These are phyloP conservation scores for Simplicillium sp. DNA, from an alignment of 2,329 filamentous ascomycete species.

Conservation along the genomic window DNA sequence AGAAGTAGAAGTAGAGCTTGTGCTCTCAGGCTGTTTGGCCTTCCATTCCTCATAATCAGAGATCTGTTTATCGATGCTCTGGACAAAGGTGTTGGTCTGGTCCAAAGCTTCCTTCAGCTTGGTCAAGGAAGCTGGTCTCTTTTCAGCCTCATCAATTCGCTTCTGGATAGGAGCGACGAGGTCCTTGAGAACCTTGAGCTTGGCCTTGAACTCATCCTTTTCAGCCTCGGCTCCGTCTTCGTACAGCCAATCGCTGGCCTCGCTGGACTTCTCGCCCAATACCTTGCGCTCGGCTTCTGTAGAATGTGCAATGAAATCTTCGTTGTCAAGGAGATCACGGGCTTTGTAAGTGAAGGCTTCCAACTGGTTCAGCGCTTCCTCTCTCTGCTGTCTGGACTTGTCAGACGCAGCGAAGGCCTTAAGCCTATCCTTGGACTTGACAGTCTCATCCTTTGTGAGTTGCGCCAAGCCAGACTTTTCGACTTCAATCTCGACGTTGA, in stretches of 20 bases:
- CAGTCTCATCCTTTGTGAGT: slow-evolving; percentile 38
- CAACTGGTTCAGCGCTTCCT: slow-evolving; percentile 86
- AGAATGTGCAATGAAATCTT: slow-evolving; percentile 62
- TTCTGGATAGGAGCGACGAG: slow-evolving; percentile 70
- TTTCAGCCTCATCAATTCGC: slow-evolving; percentile 61
- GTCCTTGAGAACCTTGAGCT: slow-evolving; percentile 66
- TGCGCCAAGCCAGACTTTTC: slow-evolving; percentile 40
- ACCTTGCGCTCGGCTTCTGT: slow-evolving; percentile 56
- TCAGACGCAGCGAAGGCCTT: slow-evolving; percentile 82
- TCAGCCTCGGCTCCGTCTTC: slow-evolving; percentile 70
- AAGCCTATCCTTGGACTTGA: slow-evolving; percentile 58
- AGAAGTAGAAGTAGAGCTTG: slow-evolving; percentile 14
- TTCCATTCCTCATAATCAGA: slow-evolving; percentile 55
- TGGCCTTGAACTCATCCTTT: slow-evolving; percentile 64
- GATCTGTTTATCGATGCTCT: slow-evolving; percentile 62
- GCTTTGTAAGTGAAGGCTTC: slow-evolving; percentile 87
- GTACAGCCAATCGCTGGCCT: slow-evolving; percentile 83
- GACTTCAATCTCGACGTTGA: slow-evolving; percentile 40
- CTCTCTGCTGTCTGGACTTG: slow-evolving; percentile 61
- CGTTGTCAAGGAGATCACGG: slow-evolving; percentile 71
- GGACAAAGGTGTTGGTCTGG: slow-evolving; percentile 60
- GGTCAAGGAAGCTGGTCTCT: slow-evolving; percentile 62
- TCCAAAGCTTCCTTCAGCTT: slow-evolving; percentile 61
- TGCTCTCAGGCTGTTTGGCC: slow-evolving; percentile 39
- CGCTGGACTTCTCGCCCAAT: slow-evolving; percentile 59